Conservation (phyloP, 257 asterid species). For the Fraxinus pennsylvanica region DNA sequence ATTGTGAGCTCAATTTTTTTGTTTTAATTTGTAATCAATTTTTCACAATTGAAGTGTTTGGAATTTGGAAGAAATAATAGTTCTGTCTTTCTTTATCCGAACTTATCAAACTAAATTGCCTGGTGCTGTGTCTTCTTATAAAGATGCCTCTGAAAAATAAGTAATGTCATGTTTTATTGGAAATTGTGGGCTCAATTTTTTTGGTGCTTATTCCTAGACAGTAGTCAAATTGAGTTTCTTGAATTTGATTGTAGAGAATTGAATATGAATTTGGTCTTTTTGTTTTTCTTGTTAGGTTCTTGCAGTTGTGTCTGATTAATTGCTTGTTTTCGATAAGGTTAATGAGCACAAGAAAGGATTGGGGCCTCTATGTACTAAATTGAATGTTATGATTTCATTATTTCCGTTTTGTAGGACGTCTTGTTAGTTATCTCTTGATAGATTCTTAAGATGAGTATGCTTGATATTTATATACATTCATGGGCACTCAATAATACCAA, state of each 20-base stretch:
- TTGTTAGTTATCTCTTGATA: conserved; percentile 47
- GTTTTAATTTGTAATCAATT: background rate
- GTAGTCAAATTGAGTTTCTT: background rate
- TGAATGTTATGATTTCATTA: background rate
- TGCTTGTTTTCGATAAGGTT: conserved; percentile 1
- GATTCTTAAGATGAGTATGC: conserved; percentile 40
- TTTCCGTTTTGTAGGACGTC: conserved; percentile 32
- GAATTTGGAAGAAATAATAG: too few species aligned
- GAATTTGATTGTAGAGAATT: conserved; percentile 22
- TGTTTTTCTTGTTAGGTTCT: conserved; percentile 11
- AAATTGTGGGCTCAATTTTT: conserved; percentile 20
- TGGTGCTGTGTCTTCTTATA: background rate
- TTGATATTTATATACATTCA: conserved; percentile 43
- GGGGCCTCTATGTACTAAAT: conserved; percentile 21
- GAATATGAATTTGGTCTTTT: conserved; percentile 13
- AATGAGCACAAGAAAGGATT: conserved; percentile 4
- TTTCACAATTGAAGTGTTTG: background rate
- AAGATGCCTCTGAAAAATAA: conserved; percentile 2
- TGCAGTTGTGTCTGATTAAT: conserved; percentile 11
- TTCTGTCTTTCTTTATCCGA: background rate
- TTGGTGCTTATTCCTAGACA: background rate
- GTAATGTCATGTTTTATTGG: conserved; percentile 22
- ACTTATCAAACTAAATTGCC: background rate
- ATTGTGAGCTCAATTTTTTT: conserved; percentile 18
- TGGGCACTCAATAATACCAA: conserved; percentile 59